These are phyloP conservation scores for Hymenoscyphus linearis DNA, from an alignment of 2,329 filamentous ascomycete species.

Conservation along the genomic window DNA sequence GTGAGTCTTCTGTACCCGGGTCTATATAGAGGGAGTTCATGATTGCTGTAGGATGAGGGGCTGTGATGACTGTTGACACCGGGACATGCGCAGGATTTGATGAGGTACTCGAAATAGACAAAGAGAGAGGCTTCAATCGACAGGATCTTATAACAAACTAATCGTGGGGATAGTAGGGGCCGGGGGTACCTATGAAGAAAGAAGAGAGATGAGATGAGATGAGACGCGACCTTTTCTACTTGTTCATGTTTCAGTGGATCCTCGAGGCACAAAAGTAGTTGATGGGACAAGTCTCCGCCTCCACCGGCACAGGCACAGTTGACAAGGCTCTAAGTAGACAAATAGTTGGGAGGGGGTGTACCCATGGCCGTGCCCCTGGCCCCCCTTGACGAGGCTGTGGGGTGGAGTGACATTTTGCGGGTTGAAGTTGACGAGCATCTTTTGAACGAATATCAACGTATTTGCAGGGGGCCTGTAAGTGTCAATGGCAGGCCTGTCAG, in stretches of 20 bases:
- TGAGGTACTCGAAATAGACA: constrained; percentile 26
- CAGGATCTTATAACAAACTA: constrained; percentile 21
- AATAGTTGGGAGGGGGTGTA: background rate
- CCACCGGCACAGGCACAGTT: constrained; percentile 16
- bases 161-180: constrained; percentile 18
- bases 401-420: background rate
- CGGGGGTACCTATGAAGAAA: constrained; percentile 12
- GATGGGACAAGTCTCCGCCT: background rate
- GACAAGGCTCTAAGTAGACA: constrained; percentile 26
- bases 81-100: constrained; percentile 26
- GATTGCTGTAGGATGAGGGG: constrained; percentile 21
- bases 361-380: background rate
- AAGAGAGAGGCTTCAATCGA: constrained; percentile 12
- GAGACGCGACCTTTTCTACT: constrained; percentile 28
- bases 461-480: background rate
- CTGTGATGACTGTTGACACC: constrained; percentile 27
- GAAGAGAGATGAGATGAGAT: constrained; percentile 19
- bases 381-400: background rate
- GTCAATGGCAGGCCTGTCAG: background rate
- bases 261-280: constrained; percentile 19
- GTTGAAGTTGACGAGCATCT: background rate
- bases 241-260: constrained; percentile 24
- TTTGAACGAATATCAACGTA: background rate
- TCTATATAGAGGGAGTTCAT: constrained; percentile 33
- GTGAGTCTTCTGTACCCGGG: constrained; percentile 30